phyloP scores from a whole-genome alignment of 768 basidiomycete genomes.

The Termitomyces sp. region DNA sequence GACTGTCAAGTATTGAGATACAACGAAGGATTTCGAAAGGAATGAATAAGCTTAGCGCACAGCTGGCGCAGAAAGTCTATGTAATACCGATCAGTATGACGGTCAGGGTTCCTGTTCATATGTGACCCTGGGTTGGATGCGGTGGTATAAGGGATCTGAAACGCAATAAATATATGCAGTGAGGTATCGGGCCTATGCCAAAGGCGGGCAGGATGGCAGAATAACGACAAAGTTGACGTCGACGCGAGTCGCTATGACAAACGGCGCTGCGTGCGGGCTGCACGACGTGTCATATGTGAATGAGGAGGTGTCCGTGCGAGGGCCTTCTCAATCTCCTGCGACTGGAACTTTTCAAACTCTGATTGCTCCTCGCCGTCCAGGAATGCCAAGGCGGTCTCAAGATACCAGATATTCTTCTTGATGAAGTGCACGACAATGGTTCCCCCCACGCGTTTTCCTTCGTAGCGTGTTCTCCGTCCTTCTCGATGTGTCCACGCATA shows the following conservation, averaged over 20 bases:
- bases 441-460: slow-evolving; percentile 76
- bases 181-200: neutral
- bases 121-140: neutral
- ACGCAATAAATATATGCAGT: neutral
- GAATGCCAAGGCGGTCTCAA: slow-evolving; percentile 89
- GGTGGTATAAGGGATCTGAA: slow-evolving; percentile 7
- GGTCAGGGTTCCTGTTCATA: neutral
- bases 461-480: slow-evolving; percentile 63
- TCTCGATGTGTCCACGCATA: slow-evolving; percentile 75
- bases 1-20: slow-evolving; percentile 12
- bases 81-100: neutral
- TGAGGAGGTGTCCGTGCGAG: slow-evolving; percentile 14
- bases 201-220: neutral
- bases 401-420: slow-evolving; percentile 96
- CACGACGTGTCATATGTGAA: slow-evolving; percentile 10
- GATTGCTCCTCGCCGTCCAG: slow-evolving; percentile 77
- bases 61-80: slow-evolving; percentile 6
- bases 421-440: slow-evolving; percentile 96
- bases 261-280: slow-evolving; percentile 3
- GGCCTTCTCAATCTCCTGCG: slow-evolving; percentile 23
- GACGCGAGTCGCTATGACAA: slow-evolving; percentile 7
- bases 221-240: neutral
- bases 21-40: slow-evolving; percentile 6
- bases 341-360: slow-evolving; percentile 46
- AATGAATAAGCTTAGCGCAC: slow-evolving; percentile 4